Conservation (phyloP, 805 yeast genomes). For the Sugiyamaella americana region DNA sequence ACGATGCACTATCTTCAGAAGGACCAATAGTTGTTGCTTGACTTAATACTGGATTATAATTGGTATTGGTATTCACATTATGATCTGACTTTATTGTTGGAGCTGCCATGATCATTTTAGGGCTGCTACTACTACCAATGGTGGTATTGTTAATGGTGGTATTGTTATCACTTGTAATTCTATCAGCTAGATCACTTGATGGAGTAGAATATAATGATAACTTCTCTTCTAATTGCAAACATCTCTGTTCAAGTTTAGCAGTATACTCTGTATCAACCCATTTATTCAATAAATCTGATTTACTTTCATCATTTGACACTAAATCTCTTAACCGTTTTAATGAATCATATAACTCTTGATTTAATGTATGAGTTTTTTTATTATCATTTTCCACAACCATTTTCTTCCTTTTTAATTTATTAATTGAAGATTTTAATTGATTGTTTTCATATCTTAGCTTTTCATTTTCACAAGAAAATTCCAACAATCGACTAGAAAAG, state of each 20-base stretch:
- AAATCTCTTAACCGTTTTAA: background rate
- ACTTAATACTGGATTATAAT: no score
- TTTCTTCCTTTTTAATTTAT: background rate
- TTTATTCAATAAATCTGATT: background rate
- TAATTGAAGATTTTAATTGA: background rate
- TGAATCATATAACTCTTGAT: background rate
- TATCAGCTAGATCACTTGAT: no score
- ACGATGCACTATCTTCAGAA: background rate
- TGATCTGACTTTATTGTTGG: no score
- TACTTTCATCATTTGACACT: background rate
- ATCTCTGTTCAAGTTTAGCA: background rate
- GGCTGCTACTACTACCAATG: no score
- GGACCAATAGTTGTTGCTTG: background rate
- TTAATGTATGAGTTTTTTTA: background rate
- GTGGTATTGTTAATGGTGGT: no score
- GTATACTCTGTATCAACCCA: background rate
- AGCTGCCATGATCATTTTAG: no score
- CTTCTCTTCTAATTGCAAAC: no score
- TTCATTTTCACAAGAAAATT: background rate
- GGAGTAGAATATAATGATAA: no score
- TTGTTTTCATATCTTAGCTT: background rate
- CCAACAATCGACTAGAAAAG: background rate
- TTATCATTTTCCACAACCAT: background rate
- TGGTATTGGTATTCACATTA: no score
- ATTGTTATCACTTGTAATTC: no score